phyloP scores from a whole-genome alignment of 805 yeast species.

The Lipomyces lipofer region DNA sequence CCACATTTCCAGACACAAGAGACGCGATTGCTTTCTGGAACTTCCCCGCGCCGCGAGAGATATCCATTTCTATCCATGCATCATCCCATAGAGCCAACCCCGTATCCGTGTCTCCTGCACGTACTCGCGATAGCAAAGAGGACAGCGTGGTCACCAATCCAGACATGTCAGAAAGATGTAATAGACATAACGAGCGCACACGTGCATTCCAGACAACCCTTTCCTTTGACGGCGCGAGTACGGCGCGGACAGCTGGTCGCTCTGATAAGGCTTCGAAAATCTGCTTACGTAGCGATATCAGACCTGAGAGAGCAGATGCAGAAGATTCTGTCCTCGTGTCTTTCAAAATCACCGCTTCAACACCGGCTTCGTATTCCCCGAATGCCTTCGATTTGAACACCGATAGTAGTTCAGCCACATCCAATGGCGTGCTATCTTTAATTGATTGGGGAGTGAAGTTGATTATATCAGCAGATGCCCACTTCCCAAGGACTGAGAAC shows the following conservation, averaged over 20 bases:
- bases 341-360: neutral
- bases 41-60: conserved; percentile 23
- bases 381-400: conserved; percentile 3
- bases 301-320: conserved; percentile 1
- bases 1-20: conserved; percentile 9
- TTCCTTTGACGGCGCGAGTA: no score
- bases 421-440: neutral
- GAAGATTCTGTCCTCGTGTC: neutral
- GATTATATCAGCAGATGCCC: conserved; percentile 10
- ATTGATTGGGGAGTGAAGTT: neutral
- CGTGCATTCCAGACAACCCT: no score
- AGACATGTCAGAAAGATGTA: no score
- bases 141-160: no score
- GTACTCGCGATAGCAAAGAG: no score
- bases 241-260: conserved; percentile 7
- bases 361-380: conserved; percentile 11
- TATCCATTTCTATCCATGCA: conserved; percentile 22
- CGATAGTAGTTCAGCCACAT: neutral
- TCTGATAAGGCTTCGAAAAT: conserved; percentile 13
- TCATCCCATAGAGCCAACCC: conserved; percentile 30
- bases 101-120: no score
- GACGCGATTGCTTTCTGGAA: conserved; percentile 21
- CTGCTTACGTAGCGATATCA: conserved; percentile 13
- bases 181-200: no score
- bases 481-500: conserved; percentile 12